Evolutionary conservation across 371 early-diverging fungal species (phyloP).

Genomic region (Dinochytrium kinnereticum): DNA sequence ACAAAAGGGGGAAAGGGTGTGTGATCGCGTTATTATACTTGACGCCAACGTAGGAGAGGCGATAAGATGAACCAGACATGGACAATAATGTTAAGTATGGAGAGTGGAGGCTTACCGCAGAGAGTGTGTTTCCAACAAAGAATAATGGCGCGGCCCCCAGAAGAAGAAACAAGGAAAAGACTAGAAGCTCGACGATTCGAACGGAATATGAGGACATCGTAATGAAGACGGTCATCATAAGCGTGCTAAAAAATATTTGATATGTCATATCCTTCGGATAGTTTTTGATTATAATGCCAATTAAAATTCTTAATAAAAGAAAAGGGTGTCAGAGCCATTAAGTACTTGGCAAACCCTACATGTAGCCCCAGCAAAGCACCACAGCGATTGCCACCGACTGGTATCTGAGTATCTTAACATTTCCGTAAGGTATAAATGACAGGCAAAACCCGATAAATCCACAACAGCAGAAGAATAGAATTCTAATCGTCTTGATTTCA

Average conservation of each 20-base stretch:
- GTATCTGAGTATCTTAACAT: not conserved
- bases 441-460: not conserved
- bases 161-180: not conserved
- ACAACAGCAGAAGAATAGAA: not conserved
- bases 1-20: not conserved
- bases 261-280: not conserved
- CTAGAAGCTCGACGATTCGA: not conserved
- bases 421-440: not conserved
- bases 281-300: not conserved
- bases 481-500: not conserved
- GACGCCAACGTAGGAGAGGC: no score
- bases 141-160: not conserved
- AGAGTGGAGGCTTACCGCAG: not conserved
- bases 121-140: not conserved
- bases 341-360: not conserved
- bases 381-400: not conserved
- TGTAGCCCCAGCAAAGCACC: not conserved
- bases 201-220: not conserved
- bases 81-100: slow-evolving; percentile 1
- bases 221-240: not conserved
- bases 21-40: no score
- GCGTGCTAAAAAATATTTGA: not conserved
- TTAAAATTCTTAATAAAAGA: not conserved
- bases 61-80: not conserved
- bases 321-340: not conserved